Base-by-base conservation (phyloP, 2,329 filamentous ascomycete species). In the Phialophora macrospora region DNA sequence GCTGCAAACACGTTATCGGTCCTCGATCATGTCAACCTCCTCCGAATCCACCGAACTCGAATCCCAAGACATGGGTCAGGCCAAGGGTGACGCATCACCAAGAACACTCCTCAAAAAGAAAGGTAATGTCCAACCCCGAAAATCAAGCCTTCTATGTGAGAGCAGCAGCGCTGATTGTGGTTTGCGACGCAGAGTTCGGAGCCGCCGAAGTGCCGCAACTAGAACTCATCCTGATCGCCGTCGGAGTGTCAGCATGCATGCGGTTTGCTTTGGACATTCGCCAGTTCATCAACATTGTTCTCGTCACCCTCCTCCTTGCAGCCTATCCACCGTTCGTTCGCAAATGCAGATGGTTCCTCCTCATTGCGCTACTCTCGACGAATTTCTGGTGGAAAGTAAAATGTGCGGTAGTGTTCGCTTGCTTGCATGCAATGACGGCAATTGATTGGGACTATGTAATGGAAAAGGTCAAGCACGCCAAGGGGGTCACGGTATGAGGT, bases 261-360 rank as follows among this genome's bases (percentile, higher is more conserved):
- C 49, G 61, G 11, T 49, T 56, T 0, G 44, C 30, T 22, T 4
- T 41, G 17, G 30, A 55, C 3, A 41, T 20, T 6, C 62, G 51
- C 22, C 51, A 55, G 9, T 52, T 64, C 49, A 11, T 24, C 17
- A 28, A 64, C 41, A 51, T 26, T 32, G 22, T 61, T 22, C 62
- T 64, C 14, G 34, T 48, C 26, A n/a, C 48, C 4, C 49, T 60
- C 14, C 26, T 64, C 14, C 55, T 64, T 46, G 52, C 28, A 17
- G 20, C 51, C 48, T 60, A 60, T 30, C 62, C 62, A 32, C 48
- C 46, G n/a, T 30, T 60, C 26, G 20, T 44, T 22, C 28, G 48
- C 22, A n/a, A 28, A 17, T 48, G 26, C 20, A 56, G 41, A 56
- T 64, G 51, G 57, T 49, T 51, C 30, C 46, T 64, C 7, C 38